These are phyloP conservation scores for Pinus tabuliformis DNA, from an alignment of 75 land plant genomes.

Conservation along the genomic window DNA sequence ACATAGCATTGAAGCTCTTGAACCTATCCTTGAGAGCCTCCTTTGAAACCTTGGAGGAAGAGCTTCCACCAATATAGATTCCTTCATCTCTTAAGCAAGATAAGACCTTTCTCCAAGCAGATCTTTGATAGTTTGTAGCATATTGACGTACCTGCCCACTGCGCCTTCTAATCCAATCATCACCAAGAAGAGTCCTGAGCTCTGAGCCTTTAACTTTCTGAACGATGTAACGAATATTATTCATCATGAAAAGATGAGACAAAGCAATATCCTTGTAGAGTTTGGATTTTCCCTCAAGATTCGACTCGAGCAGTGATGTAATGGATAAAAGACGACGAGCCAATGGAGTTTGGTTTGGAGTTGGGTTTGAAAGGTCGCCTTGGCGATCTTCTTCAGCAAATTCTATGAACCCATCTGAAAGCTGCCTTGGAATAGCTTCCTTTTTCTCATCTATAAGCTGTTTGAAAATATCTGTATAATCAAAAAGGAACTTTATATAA, in stretches of 20 bases:
- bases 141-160: conserved; percentile 42
- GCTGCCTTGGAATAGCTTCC: neutral
- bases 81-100: conserved; percentile 50
- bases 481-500: conserved; percentile 42
- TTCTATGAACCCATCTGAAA: neutral
- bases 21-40: conserved; percentile 70
- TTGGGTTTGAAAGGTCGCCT: neutral
- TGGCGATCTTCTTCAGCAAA: conserved; percentile 11
- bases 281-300: conserved; percentile 59
- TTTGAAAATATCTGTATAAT: conserved; percentile 36
- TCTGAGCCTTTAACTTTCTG: conserved; percentile 60
- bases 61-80: conserved; percentile 24
- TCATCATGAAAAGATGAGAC: conserved; percentile 64
- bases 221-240: conserved; percentile 68
- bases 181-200: conserved; percentile 44
- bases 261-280: conserved; percentile 61
- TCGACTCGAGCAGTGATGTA: conserved; percentile 37
- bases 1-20: conserved; percentile 70
- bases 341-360: conserved; percentile 31
- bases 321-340: conserved; percentile 38
- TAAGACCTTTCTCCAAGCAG: conserved; percentile 52
- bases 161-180: conserved; percentile 55
- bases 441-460: conserved; percentile 21
- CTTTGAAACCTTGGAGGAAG: conserved; percentile 42
- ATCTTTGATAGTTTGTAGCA: conserved; percentile 49